Base-by-base conservation (phyloP, 2,329 filamentous ascomycete species). In the Epicoccum sorghinum region DNA sequence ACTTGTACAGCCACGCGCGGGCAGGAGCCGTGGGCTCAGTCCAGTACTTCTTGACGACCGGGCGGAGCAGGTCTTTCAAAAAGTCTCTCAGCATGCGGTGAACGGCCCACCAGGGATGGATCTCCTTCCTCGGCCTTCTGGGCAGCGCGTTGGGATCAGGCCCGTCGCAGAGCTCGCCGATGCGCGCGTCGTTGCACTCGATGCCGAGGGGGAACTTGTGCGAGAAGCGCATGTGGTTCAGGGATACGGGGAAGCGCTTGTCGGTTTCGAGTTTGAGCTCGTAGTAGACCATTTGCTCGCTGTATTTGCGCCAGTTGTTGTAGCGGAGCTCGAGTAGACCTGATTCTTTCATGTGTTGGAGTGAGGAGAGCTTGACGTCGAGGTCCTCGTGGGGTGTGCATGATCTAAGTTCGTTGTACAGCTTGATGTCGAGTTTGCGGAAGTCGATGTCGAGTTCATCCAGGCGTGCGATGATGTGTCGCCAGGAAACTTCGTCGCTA, bases 251-350 rank as follows among this genome's bases (percentile, higher is more conserved):
- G 10, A n/a, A 29, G 14, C 7, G 35, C 8, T 33, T n/a, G 3
- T 36, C 25, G 4, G 25, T 14, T 4, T 35, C 36, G 9, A 12
- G 18, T 18, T 36, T 41, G 12, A 35, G 30, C 27, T 44, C 13
- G 18, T 37, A 22, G 13, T 42, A n/a, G 14, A 49, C 23, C 2
- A 9, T 30, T 10, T 6, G 8, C 4, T 41, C 30, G 4, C 24
- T 14, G 10, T 32, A 8, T 5, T 55, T 22, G 6, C 10, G 14
- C 30, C 36, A 55, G n/a, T 25, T 39, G 36, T n/a, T n/a, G 30
- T 33, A 50, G 25, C 52, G 52, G 22, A 10, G 30, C 7, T 46
- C 41, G n/a, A 50, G 46, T n/a, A 32, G 32, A 7, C 52, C 52
- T 13, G 13, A 35, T n/a, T 39, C 24, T n/a, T 23, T 14, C 29